Evolutionary conservation across 2,329 filamentous ascomycete species (phyloP).

Genomic region (Trichophyton benhamiae): DNA sequence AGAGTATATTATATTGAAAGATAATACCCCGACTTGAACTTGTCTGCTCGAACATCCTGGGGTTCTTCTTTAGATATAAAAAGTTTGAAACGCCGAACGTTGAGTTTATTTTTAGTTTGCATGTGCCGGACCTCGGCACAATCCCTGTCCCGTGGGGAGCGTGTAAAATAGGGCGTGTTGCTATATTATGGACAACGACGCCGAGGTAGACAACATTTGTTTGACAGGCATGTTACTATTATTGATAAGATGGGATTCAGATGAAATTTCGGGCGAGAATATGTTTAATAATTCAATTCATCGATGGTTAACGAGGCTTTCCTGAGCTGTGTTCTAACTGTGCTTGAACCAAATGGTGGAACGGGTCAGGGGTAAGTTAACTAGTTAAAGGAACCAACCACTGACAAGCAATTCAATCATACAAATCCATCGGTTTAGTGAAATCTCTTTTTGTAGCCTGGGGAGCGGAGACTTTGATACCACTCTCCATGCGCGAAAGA

Average conservation of each 20-base stretch:
- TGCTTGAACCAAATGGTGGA: neutral
- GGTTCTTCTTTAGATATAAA: neutral
- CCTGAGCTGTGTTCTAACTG: neutral
- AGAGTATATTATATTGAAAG: neutral
- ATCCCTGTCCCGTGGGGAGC: neutral
- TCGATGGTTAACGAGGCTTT: neutral
- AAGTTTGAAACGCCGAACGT: neutral
- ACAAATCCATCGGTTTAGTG: slow-evolving; percentile 1
- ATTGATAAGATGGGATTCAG: neutral
- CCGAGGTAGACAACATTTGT: no score
- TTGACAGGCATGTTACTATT: no score
- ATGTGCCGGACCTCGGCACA: neutral
- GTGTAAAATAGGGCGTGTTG: neutral
- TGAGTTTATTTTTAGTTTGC: neutral
- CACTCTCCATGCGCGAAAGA: slow-evolving; percentile 33
- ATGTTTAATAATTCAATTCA: no score
- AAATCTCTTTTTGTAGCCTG: slow-evolving; percentile 11
- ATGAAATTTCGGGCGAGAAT: neutral
- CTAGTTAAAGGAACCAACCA: neutral
- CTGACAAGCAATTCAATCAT: neutral
- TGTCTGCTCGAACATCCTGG: neutral
- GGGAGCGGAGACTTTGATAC: slow-evolving; percentile 37
- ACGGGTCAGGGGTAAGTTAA: neutral
- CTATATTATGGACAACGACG: no score
- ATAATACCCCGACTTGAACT: neutral